Percentiles rank a stretch among this genome's conserved stretches.
Evolutionary conservation across 257 asterid genomes (phyloP).

Genomic region (Datura wrightii): DNA sequence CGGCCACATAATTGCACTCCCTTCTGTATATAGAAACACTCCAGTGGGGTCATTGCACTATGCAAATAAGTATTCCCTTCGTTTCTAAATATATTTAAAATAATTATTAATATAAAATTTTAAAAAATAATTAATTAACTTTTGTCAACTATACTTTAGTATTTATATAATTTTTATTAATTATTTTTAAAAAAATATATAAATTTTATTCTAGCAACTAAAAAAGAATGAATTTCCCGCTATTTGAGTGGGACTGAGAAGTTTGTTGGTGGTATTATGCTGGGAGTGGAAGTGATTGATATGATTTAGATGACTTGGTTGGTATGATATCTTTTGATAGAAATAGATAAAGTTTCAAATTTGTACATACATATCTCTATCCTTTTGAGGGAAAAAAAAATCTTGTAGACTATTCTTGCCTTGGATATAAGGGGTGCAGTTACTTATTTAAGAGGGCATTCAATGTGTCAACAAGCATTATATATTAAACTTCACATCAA

Average conservation of each 20-base stretch:
- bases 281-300: constrained; percentile 1
- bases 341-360: not conserved
- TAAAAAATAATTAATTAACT: too few species aligned
- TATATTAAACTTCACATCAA: not conserved
- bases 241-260: not conserved
- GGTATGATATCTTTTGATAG: constrained; percentile 11
- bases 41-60: too few species aligned
- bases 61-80: too few species aligned
- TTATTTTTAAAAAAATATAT: too few species aligned
- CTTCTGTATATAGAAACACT: too few species aligned
- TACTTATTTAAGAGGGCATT: not conserved
- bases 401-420: not conserved
- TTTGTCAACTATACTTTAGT: too few species aligned
- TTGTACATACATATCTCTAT: not conserved
- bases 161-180: too few species aligned
- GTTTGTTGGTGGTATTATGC: not conserved
- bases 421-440: not conserved
- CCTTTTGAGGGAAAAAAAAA: not conserved
- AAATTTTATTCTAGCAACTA: too few species aligned
- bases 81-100: too few species aligned
- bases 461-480: not conserved
- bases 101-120: too few species aligned
- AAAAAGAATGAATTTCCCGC: too few species aligned
- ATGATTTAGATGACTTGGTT: constrained; percentile 5
- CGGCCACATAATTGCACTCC: too few species aligned